Base-by-base conservation (phyloP, 177 flowering plant species). In the Vitis hybrid region DNA sequence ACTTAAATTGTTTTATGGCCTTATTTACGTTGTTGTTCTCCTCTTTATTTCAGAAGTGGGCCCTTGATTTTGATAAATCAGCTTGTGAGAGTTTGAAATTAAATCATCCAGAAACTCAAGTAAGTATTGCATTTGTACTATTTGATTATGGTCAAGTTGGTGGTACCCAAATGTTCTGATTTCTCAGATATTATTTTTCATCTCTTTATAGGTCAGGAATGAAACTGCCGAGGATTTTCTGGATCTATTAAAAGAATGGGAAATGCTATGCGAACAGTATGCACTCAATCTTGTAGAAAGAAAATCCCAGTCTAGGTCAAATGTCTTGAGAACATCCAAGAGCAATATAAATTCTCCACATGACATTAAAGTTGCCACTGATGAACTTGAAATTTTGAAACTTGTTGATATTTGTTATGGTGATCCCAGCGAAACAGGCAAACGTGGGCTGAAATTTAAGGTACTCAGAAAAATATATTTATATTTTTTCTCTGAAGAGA, bases 91-190 rank as follows among this genome's bases (percentile, higher is more conserved):
- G 97, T 82, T 75, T 94, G 82, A 84, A 75, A 68, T 62, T 90
- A 51, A 94, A 94, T 78, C 97, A 94, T 86, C 93, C 97, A 24
- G 83, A 81, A 74, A 85, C 92, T 56, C 85, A 87, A 55, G 98
- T 92, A 66, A 82, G 81, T 65, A 49, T 68, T 6, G 13, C 12
- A 69, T 70, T 0, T 52, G n/a, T 18, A 13, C 56, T 69, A 15
- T 64, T 11, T 55, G 48, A n/a, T n/a, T 32, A 19, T 61, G 14
- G 27, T 64, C 51, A 24, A 60, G 35, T 66, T 66, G n/a, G 27
- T 19, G 24, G 49, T 32, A 56, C 35, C 52, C 50, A 12, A 2
- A 11, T 56, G 52, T 61, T 13, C 11, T 57, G 52, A n/a, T 66
- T 24, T 62, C 58, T 55, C 55, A 56, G 46, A 11, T 19, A 49